Percentiles rank a stretch among this genome's conserved stretches.
phyloP scores from a whole-genome alignment of 768 basidiomycete species.

The Boletellus emodensis region DNA sequence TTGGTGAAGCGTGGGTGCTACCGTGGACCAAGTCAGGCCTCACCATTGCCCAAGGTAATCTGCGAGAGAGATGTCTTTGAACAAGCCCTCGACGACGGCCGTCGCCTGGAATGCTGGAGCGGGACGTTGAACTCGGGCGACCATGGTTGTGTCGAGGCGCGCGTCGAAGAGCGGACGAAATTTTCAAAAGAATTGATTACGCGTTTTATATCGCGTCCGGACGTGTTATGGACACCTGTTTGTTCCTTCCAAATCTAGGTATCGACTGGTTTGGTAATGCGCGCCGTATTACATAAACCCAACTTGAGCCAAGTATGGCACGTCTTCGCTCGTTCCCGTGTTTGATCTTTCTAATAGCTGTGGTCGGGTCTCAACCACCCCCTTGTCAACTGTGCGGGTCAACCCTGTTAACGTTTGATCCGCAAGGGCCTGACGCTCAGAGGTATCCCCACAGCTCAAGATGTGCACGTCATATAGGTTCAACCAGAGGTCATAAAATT shows the following conservation, averaged over 20 bases:
- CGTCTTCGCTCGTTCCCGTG: too few species aligned
- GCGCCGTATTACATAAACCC: too few species aligned
- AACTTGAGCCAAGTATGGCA: too few species aligned
- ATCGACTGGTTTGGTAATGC: neutral
- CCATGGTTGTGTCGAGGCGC: slow-evolving; percentile 22
- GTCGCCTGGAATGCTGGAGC: slow-evolving; percentile 78
- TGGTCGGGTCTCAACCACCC: too few species aligned
- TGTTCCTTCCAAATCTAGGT: neutral
- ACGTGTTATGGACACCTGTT: neutral
- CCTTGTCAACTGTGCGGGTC: too few species aligned
- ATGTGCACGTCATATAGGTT: too few species aligned
- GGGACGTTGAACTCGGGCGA: slow-evolving; percentile 72
- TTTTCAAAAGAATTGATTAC: neutral
- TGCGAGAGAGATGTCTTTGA: slow-evolving; percentile 71
- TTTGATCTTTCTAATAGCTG: too few species aligned
- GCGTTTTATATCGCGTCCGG: slow-evolving; percentile 15
- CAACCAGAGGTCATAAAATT: too few species aligned
- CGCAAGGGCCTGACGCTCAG: too few species aligned
- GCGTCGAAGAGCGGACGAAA: neutral
- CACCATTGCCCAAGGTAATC: slow-evolving; percentile 83
- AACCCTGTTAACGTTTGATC: too few species aligned
- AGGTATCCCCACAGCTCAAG: too few species aligned
- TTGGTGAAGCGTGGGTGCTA: neutral
- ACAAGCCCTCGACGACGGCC: slow-evolving; percentile 71
- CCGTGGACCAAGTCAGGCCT: neutral